Conservation (phyloP, 805 yeast genomes). For the Naumovozyma baii region DNA sequence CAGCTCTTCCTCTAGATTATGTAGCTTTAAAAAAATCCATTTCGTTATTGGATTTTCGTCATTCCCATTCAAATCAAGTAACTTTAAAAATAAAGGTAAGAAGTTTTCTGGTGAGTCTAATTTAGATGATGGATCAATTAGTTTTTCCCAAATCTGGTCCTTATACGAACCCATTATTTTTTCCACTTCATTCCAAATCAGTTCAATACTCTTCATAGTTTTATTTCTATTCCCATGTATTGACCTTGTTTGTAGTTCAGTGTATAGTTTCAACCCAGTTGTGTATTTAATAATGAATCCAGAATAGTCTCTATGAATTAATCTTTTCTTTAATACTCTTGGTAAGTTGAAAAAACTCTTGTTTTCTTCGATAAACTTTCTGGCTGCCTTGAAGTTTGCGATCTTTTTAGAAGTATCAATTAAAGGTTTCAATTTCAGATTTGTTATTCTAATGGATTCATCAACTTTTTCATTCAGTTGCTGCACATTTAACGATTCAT, state of each 20-base stretch:
- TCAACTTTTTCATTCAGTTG: slow-evolving; percentile 34
- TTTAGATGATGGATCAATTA: slow-evolving; percentile 23
- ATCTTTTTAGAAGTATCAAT: slow-evolving; percentile 41
- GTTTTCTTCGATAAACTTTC: slow-evolving; percentile 43
- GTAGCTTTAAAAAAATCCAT: slow-evolving; percentile 48
- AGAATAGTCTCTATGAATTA: slow-evolving; percentile 46
- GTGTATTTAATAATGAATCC: slow-evolving; percentile 48
- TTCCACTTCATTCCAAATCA: slow-evolving; percentile 50
- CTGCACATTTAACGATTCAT: slow-evolving; percentile 24
- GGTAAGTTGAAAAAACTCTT: slow-evolving; percentile 51
- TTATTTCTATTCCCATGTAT: slow-evolving; percentile 23
- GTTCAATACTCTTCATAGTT: slow-evolving; percentile 32
- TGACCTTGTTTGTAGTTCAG: slow-evolving; percentile 15
- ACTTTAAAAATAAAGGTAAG: slow-evolving; percentile 39
- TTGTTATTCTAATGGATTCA: slow-evolving; percentile 43
- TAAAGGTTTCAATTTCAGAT: slow-evolving; percentile 50
- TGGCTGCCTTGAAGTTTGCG: slow-evolving; percentile 39
- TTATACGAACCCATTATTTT: slow-evolving; percentile 46
- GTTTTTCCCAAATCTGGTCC: slow-evolving; percentile 41
- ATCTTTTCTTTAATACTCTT: slow-evolving; percentile 33
- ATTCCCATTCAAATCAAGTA: slow-evolving; percentile 49
- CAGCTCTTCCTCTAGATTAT: slow-evolving; percentile 32
- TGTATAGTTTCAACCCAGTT: slow-evolving; percentile 34
- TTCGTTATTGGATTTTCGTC: slow-evolving; percentile 54
- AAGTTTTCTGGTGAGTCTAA: slow-evolving; percentile 25